Evolutionary conservation across 1,284 basidiomycete species (phyloP), one percentile per base, ranked within the genome.

Genomic region (Puccinia horiana): DNA sequence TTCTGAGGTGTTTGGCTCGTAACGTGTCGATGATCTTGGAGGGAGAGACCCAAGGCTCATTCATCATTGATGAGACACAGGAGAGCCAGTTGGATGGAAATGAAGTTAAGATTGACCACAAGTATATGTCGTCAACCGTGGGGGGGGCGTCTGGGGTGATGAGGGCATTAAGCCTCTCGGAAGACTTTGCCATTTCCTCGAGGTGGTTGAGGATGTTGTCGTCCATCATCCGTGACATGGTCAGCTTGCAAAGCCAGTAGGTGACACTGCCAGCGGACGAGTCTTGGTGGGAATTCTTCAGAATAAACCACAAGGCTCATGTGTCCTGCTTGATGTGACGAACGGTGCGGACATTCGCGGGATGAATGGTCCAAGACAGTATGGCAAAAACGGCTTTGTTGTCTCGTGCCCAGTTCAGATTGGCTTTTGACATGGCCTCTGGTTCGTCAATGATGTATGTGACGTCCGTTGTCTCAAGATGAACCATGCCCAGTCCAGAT

Each of bases 271-370:
- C 49, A 4, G 35, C 9, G 16, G 20, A 42, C 2, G 29, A 58
- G 42, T 76, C 74, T 32, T 76, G 54, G 32, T 76, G 74, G 26
- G 73, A 47, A n/a, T 23, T 14, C 32, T 76, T 56, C 14, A 61
- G 74, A 8, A 35, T 18, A 20, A 2, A 5, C 74, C 49, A 76
- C 35, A 76, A 8, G 1, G 11, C 74, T 40, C n/a, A 5, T 2
- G 74, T 26, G 29, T 76, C 54, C 2, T 23, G 1, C 18, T 23
- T 58, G 8, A 42, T 2, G 4, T 37, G 54, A 5, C 37, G 37
- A 6, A 76, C 26, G 26, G 54, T 26, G 5, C 18, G 23, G 35
- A 76, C 11, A 26, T 76, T 61, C 8, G 26, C 4, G 12, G 70
- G 70, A 20, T 73, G 23, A 14, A 73, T 73, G 1, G 42, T 69